Evolutionary conservation across 139 green algal species (phyloP).

Genomic region (Picochlorum sp.): DNA sequence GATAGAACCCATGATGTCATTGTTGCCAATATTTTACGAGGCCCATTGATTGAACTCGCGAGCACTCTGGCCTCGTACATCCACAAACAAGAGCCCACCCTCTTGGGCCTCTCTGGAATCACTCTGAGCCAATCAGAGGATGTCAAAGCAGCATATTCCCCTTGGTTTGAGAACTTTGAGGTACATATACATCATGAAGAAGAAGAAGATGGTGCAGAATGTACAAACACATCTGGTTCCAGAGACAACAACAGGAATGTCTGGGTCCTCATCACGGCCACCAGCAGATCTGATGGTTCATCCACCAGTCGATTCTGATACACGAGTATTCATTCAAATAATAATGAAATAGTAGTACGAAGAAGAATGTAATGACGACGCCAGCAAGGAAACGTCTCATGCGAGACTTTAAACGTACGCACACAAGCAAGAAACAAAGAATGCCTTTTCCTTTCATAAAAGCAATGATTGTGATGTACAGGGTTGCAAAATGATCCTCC

Average conservation of each 20-base stretch:
- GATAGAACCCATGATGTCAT: background rate
- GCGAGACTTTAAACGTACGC: slow-evolving; percentile 27
- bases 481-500: slow-evolving; percentile 85
- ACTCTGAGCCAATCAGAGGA: slow-evolving; percentile 36
- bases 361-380: slow-evolving; percentile 18
- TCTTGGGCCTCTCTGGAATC: slow-evolving; percentile 59
- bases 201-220: too few species aligned
- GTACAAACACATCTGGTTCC: too few species aligned
- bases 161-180: slow-evolving; percentile 18
- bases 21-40: slow-evolving; percentile 76
- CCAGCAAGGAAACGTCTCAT: slow-evolving; percentile 24
- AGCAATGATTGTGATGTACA: slow-evolving; percentile 1
- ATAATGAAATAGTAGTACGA: too few species aligned
- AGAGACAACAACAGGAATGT: too few species aligned
- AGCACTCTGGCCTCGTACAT: slow-evolving; percentile 33
- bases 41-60: slow-evolving; percentile 57
- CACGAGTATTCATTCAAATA: too few species aligned
- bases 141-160: slow-evolving; percentile 19
- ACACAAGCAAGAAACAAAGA: background rate
- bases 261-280: too few species aligned
- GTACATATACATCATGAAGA: slow-evolving; percentile 2
- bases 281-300: too few species aligned
- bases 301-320: too few species aligned
- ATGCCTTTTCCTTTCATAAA: too few species aligned
- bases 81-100: slow-evolving; percentile 19